phyloP scores from a whole-genome alignment of 768 basidiomycete species.

The Collybia nuda region DNA sequence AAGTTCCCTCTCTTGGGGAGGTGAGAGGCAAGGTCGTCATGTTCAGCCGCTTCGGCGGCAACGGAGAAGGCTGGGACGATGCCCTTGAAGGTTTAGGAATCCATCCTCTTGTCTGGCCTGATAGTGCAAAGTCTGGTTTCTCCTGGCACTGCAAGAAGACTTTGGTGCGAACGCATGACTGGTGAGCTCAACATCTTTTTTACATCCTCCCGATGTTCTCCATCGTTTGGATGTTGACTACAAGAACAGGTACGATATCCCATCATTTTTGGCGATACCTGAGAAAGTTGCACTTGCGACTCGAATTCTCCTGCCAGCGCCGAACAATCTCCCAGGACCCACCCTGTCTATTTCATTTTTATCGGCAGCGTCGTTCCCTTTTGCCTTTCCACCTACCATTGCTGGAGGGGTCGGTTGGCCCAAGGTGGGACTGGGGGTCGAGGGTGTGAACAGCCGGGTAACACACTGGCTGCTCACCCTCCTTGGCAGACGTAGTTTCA shows the following conservation, averaged over 20 bases:
- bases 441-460: slow-evolving; percentile 81
- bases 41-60: slow-evolving; percentile 82
- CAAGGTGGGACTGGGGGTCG: slow-evolving; percentile 69
- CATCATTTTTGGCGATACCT: slow-evolving; percentile 77
- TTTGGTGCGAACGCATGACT: slow-evolving; percentile 78
- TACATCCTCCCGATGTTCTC: slow-evolving; percentile 2
- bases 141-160: slow-evolving; percentile 75
- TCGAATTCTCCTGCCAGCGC: slow-evolving; percentile 46
- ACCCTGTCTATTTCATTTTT: slow-evolving; percentile 75
- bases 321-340: slow-evolving; percentile 30
- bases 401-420: slow-evolving; percentile 89
- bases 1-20: slow-evolving; percentile 79
- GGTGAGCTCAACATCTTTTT: slow-evolving; percentile 44
- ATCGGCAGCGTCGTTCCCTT: slow-evolving; percentile 79
- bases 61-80: slow-evolving; percentile 67
- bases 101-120: slow-evolving; percentile 86
- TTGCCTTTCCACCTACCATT: slow-evolving; percentile 74
- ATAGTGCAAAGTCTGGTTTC: slow-evolving; percentile 72
- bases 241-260: slow-evolving; percentile 68
- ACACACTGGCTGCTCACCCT: slow-evolving; percentile 67
- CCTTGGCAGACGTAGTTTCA: slow-evolving; percentile 28
- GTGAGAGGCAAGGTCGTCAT: slow-evolving; percentile 84
- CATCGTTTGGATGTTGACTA: background rate
- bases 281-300: slow-evolving; percentile 73
- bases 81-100: slow-evolving; percentile 77